Evolutionary conservation across 106 monocot species (phyloP).

Genomic region (Dendrobium nobile): DNA sequence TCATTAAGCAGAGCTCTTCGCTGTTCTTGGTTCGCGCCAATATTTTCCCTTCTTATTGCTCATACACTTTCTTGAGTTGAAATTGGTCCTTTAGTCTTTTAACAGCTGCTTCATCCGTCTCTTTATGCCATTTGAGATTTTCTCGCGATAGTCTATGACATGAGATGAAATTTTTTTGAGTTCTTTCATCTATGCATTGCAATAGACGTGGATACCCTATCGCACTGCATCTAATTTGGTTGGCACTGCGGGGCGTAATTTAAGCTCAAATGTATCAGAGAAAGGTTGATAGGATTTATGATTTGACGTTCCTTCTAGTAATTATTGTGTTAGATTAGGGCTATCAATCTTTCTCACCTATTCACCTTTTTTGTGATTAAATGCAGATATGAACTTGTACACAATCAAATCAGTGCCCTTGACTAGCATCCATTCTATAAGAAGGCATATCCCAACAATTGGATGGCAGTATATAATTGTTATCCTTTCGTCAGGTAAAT

Average conservation of each 20-base stretch:
- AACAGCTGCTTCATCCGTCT: background rate
- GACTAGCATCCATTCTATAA: constrained; percentile 58
- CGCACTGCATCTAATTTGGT: constrained; percentile 28
- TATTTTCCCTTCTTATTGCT: background rate
- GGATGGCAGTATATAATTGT: constrained; percentile 76
- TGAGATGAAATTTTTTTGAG: background rate
- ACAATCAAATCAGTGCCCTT: constrained; percentile 51
- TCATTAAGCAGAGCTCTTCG: constrained; percentile 40
- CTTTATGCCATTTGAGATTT: background rate
- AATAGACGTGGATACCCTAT: constrained; percentile 70
- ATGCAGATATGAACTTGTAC: constrained; percentile 67
- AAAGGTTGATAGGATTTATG: constrained; percentile 29
- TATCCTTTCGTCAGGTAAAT: constrained; percentile 66
- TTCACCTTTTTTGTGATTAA: constrained; percentile 4
- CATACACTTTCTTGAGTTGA: background rate
- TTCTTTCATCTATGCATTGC: background rate
- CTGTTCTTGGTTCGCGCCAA: background rate
- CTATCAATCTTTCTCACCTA: background rate
- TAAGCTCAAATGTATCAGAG: constrained; percentile 23
- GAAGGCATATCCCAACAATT: constrained; percentile 68
- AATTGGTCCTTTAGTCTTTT: background rate
- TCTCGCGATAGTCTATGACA: background rate
- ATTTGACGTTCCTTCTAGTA: background rate
- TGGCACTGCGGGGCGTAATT: constrained; percentile 26
- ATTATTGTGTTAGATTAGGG: background rate